Conservation (phyloP, 2,329 filamentous ascomycete genomes). For the Stenocarpella maydis region DNA sequence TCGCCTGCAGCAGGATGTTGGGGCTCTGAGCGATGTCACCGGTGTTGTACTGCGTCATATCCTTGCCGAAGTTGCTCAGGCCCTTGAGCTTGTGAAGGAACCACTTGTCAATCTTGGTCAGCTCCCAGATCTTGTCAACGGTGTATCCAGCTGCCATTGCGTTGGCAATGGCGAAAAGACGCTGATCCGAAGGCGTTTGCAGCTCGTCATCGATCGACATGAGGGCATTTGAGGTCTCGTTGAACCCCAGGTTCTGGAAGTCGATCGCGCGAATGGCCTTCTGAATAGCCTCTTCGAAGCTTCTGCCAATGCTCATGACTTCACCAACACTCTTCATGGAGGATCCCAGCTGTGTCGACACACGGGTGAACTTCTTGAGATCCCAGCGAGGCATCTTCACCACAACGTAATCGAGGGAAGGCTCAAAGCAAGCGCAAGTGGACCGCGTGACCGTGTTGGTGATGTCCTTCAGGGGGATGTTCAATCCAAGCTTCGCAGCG, state of each 20-base stretch:
- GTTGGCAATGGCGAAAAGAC: constrained; percentile 96
- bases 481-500: constrained; percentile 93
- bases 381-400: constrained; percentile 99
- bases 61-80: constrained; percentile 86
- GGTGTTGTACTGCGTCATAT: constrained; percentile 72
- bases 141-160: constrained; percentile 95
- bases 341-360: constrained; percentile 93
- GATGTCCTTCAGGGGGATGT: constrained; percentile 95
- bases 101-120: constrained; percentile 99
- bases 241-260: constrained; percentile 94
- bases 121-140: constrained; percentile 96
- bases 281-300: constrained; percentile 97
- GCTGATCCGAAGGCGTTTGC: constrained; percentile 96
- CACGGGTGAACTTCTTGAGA: constrained; percentile 97
- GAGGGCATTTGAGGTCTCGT: constrained; percentile 80
- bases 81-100: constrained; percentile 93
- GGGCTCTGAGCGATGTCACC: constrained; percentile 71
- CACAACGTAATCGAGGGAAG: constrained; percentile 96
- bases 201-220: constrained; percentile 97
- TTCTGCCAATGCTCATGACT: constrained; percentile 97
- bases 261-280: constrained; percentile 97
- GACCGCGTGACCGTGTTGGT: constrained; percentile 95
- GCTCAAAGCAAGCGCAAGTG: constrained; percentile 97
- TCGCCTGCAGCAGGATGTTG: constrained; percentile 79
- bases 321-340: constrained; percentile 99